Base-by-base conservation (phyloP, 805 yeast species). In the Pichia scutulata region DNA sequence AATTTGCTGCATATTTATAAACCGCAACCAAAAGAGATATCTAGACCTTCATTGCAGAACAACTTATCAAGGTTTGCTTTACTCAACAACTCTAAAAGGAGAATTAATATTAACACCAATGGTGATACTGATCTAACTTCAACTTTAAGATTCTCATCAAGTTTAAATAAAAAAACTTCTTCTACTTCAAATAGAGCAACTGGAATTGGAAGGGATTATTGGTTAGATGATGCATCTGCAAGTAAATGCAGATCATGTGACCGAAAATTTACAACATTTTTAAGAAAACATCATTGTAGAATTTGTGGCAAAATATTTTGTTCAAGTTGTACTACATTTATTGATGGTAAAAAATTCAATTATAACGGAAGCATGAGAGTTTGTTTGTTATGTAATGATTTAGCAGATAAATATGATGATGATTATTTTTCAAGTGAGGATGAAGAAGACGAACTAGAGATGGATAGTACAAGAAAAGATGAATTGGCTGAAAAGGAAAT, bases 241-340 rank as follows among this genome's bases (percentile, higher is more conserved):
- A 78, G 83, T 9, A 93, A 89, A 54, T 92, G 99, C 61, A 80
- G 89, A 51, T 75, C 84, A 16, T 92, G 98, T 65, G 87, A 85
- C 50, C 76, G 81, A 49, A 78, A 80, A 3, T 92, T 92, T 62
- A 79, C 86, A 1, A 85, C 97, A 0, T 90, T 89, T 68, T 71
- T 97, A 63, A 73, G 99, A 57, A 86, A 87, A 56, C 99, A 92
- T 63, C 99, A 92, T 66, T 92, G 99, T 62, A 72, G 99, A 48
- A 82, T 92, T 36, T 92, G 99, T 68, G 99, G 99, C 2, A 96
- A 90, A 65, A 90, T 92, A 45, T 92, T 90, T 62, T 92, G 99
- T 66, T 76, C 85, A 42, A 74, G 76, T 10, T 92, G 99, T 65
- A 88, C 97, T 0, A 69, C 78, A 3, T 77, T 89, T 59, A 69